Evolutionary conservation across 2,329 filamentous ascomycete genomes (phyloP), one percentile per base, ranked within the genome.

Genomic region (Myriosclerotinia curreyana): DNA sequence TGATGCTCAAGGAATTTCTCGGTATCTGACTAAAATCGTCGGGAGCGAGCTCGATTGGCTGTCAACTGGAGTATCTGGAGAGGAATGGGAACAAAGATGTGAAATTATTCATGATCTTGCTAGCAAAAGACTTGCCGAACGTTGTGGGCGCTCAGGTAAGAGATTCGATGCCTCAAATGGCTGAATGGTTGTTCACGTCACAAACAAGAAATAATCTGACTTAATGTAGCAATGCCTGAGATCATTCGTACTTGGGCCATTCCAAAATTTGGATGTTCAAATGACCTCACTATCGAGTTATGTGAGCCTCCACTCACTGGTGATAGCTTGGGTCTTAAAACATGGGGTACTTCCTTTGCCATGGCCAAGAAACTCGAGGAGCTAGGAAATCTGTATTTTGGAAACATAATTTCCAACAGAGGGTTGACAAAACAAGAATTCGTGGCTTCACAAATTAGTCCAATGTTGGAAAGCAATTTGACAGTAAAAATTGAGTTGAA

Each of bases 291-390:
- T 53, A 79, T 99, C 59, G 82, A 83, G 44, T 86, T 99, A 48
- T 84, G 91, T 64, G 95, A 99, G 74, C 95, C 95, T 1, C 87
- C 92, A 0, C 80, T 98, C 64, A 96, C 91, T 0, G 90, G 90
- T 8, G 94, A 97, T 75, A 90, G 91, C 65, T 81, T 98, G 22
- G 95, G 95, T 1, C 82, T 96, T 75, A 98, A 99, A 76, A 99
- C 95, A 0, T 98, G 95, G 95, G 91, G 90, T 0, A 94, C 92
- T 0, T 94, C 92, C 0, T 96, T 92, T 73, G 83, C 96, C 2
- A 85, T 98, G 5, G 89, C 94, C 0, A 88, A 85, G 69, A 86
- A 90, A 31, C 82, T 98, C 34, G 79, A 79, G 25, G 48, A 76
- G 73, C 9, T 76, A 74, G 51, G 79, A 75, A 60, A 44, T 2